Evolutionary conservation across 1,139 yeast species (phyloP).

Genomic region (Magnusiomyces suaveolens): DNA sequence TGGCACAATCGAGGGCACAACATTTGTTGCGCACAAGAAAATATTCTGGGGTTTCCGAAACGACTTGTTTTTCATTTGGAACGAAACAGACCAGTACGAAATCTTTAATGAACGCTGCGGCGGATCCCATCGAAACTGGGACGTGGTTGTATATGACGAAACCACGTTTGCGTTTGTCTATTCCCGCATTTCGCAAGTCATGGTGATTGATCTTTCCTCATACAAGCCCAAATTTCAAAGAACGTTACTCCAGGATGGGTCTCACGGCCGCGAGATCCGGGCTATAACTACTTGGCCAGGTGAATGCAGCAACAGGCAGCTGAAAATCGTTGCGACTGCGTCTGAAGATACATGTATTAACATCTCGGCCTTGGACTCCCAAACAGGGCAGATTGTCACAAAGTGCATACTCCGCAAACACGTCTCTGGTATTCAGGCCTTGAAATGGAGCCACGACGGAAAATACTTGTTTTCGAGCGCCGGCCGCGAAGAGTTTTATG

Average conservation of each 20-base stretch:
- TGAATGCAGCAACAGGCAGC: conserved; percentile 9
- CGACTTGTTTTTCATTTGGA: conserved; percentile 68
- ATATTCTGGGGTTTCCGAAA: conserved; percentile 76
- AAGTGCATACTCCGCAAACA: conserved; percentile 67
- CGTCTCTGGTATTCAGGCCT: conserved; percentile 76
- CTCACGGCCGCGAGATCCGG: conserved; percentile 78
- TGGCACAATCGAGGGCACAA: conserved; percentile 70
- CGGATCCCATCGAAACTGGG: conserved; percentile 84
- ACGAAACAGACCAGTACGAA: conserved; percentile 69
- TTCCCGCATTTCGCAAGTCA: conserved; percentile 40
- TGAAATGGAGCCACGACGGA: conserved; percentile 47
- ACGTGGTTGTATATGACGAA: conserved; percentile 14
- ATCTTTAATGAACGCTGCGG: conserved; percentile 71
- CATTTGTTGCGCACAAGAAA: conserved; percentile 38
- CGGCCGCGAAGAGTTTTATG: conserved; percentile 78
- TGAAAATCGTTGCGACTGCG: conserved; percentile 49
- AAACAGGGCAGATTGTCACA: conserved; percentile 37
- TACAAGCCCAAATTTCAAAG: conserved; percentile 14
- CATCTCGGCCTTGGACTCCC: conserved; percentile 39
- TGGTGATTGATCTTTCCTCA: conserved; percentile 16
- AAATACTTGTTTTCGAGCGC: conserved; percentile 58
- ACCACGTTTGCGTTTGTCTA: conserved; percentile 37
- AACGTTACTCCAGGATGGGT: conserved; percentile 43
- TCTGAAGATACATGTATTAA: conserved; percentile 82
- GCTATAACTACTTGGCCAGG: conserved; percentile 29